phyloP scores from a whole-genome alignment of 202 grass and related monocot genomes.

The Saccharum hybrid region DNA sequence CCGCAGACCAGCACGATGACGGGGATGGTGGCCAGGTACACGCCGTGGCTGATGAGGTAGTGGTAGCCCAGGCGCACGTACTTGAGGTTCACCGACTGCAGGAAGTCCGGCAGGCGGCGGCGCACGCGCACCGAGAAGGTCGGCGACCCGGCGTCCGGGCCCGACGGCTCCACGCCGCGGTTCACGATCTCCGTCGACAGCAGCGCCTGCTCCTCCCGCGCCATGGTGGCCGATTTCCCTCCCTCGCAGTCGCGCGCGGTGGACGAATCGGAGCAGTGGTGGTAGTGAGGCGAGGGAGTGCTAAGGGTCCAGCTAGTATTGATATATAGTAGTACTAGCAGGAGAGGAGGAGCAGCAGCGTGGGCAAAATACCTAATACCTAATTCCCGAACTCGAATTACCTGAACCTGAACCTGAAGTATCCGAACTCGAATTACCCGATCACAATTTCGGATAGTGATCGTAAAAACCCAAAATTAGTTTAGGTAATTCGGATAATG shows the following conservation, averaged over 20 bases:
- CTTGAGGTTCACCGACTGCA: conserved; percentile 99
- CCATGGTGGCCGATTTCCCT: conserved; percentile 36
- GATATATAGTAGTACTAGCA: conserved; percentile 43
- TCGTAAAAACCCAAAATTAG: no score
- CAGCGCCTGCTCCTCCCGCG: conserved; percentile 69
- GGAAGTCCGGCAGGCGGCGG: conserved; percentile 87
- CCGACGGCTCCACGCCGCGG: conserved; percentile 85
- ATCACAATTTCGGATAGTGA: no score
- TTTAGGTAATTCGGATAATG: no score
- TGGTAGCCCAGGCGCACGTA: conserved; percentile 94
- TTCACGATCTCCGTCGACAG: conserved; percentile 98
- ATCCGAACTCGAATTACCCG: no score
- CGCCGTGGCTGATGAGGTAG: conserved; percentile 93
- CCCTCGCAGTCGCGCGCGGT: not conserved
- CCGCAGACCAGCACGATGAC: conserved; percentile 85
- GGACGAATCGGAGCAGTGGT: not conserved
- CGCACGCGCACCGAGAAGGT: conserved; percentile 94
- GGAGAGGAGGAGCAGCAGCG: not conserved
- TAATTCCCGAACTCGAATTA: no score
- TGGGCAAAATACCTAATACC: no score
- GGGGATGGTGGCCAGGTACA: conserved; percentile 92
- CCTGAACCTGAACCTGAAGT: no score
- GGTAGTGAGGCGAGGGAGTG: not conserved
- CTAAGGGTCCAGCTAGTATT: not conserved
- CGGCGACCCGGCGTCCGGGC: conserved; percentile 87